phyloP scores from a whole-genome alignment of 805 yeast species.

The Wickerhamomyces xylosicus region DNA sequence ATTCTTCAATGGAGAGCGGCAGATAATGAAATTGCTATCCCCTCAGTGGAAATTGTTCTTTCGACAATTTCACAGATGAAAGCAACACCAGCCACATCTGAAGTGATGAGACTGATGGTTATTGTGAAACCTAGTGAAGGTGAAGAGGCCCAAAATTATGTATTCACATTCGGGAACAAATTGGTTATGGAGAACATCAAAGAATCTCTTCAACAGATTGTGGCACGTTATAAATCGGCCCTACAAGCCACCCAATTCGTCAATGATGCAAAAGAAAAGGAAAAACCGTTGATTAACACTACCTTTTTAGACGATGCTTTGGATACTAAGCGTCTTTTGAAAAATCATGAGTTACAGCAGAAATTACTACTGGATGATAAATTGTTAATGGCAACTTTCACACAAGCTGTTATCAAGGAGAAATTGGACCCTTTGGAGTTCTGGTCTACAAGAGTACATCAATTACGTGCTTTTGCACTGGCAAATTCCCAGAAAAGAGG shows the following conservation, averaged over 20 bases:
- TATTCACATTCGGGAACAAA: constrained; percentile 60
- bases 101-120: constrained; percentile 57
- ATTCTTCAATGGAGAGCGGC: constrained; percentile 49
- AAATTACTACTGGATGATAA: constrained; percentile 61
- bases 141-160: constrained; percentile 19
- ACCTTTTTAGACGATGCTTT: constrained; percentile 33
- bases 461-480: constrained; percentile 77
- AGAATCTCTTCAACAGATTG: constrained; percentile 53
- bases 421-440: constrained; percentile 75
- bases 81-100: constrained; percentile 59
- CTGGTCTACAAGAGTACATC: constrained; percentile 76
- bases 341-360: constrained; percentile 73
- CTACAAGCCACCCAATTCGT: constrained; percentile 16
- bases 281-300: constrained; percentile 24
- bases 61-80: constrained; percentile 41
- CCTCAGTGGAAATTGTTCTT: constrained; percentile 30
- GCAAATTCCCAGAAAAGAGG: constrained; percentile 80
- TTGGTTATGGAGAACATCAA: constrained; percentile 70
- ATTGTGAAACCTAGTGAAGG: constrained; percentile 31
- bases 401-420: constrained; percentile 75
- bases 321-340: constrained; percentile 48
- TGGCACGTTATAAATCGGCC: constrained; percentile 46
- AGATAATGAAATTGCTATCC: constrained; percentile 30
- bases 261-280: constrained; percentile 11
- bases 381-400: constrained; percentile 60